Evolutionary conservation across 805 yeast species (phyloP).

Genomic region (Saccharomycopsis sp.): DNA sequence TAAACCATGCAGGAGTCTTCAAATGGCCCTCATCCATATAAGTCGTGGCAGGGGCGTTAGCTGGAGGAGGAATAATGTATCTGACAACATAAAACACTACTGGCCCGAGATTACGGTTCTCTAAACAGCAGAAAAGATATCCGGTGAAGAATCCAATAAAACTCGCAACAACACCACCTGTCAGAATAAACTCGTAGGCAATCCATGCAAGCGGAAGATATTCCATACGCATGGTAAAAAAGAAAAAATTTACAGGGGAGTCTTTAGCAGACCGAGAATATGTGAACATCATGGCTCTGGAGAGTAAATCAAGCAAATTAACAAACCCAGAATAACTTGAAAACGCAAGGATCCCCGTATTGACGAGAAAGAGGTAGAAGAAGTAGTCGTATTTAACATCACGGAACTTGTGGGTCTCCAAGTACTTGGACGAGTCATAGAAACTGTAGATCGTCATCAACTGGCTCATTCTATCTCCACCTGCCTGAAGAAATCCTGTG

Average conservation of each 20-base stretch:
- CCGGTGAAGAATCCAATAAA: slow-evolving; percentile 1
- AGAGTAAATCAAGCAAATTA: background rate
- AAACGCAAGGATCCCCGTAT: background rate
- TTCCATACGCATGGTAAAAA: slow-evolving; percentile 1
- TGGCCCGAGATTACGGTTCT: slow-evolving; percentile 8
- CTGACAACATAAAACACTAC: background rate
- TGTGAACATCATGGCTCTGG: slow-evolving; percentile 1
- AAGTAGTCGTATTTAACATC: background rate
- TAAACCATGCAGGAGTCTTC: background rate
- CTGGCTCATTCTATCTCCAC: background rate
- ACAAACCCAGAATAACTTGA: background rate
- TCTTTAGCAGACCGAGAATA: background rate
- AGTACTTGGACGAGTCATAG: background rate
- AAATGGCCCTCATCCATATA: background rate
- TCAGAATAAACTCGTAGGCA: background rate
- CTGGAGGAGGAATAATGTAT: background rate
- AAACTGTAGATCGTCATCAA: slow-evolving; percentile 2
- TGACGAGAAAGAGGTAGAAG: slow-evolving; percentile 1
- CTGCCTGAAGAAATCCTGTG: background rate
- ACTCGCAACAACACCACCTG: background rate
- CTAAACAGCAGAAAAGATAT: slow-evolving; percentile 3
- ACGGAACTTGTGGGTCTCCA: background rate
- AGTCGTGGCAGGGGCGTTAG: background rate
- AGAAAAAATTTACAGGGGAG: slow-evolving; percentile 1
- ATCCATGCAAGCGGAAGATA: background rate